Evolutionary conservation across 768 basidiomycete species (phyloP).

Genomic region (Porpolomopsis calyptriformis): DNA sequence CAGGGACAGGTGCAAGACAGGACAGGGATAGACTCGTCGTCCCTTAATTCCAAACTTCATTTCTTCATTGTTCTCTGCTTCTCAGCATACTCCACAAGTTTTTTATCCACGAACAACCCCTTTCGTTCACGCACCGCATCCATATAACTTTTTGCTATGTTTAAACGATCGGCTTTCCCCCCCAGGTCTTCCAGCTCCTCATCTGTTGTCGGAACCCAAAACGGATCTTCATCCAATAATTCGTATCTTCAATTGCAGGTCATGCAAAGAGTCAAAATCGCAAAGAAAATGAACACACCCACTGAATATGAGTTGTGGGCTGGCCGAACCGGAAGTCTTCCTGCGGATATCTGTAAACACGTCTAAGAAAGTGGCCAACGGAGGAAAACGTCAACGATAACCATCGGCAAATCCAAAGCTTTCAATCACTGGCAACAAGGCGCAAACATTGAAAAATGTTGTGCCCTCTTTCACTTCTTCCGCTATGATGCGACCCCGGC

Average conservation of each 20-base stretch:
- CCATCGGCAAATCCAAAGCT: slow-evolving; percentile 97
- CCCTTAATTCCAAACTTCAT: too few species aligned
- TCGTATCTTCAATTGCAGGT: slow-evolving; percentile 59
- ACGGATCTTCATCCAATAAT: slow-evolving; percentile 86
- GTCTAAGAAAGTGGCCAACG: slow-evolving; percentile 5
- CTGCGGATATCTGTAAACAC: slow-evolving; percentile 75
- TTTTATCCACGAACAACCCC: slow-evolving; percentile 90
- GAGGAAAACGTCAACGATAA: slow-evolving; percentile 18
- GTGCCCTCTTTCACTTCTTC: slow-evolving; percentile 99
- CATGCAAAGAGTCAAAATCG: background rate
- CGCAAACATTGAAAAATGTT: slow-evolving; percentile 83
- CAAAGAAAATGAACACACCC: slow-evolving; percentile 45
- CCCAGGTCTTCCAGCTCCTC: slow-evolving; percentile 96
- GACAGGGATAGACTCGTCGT: too few species aligned
- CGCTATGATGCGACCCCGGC: slow-evolving; percentile 84
- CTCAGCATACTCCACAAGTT: slow-evolving; percentile 92
- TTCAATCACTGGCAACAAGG: slow-evolving; percentile 89
- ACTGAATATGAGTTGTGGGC: slow-evolving; percentile 93
- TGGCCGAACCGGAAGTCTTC: slow-evolving; percentile 92
- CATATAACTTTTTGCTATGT: slow-evolving; percentile 91
- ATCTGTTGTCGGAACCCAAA: slow-evolving; percentile 96
- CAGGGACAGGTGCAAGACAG: too few species aligned
- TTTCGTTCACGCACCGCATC: slow-evolving; percentile 85
- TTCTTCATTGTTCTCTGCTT: slow-evolving; percentile 86
- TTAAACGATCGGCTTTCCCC: slow-evolving; percentile 87